phyloP scores from a whole-genome alignment of 495 filamentous ascomycete genomes.

The Penicillium angulare region DNA sequence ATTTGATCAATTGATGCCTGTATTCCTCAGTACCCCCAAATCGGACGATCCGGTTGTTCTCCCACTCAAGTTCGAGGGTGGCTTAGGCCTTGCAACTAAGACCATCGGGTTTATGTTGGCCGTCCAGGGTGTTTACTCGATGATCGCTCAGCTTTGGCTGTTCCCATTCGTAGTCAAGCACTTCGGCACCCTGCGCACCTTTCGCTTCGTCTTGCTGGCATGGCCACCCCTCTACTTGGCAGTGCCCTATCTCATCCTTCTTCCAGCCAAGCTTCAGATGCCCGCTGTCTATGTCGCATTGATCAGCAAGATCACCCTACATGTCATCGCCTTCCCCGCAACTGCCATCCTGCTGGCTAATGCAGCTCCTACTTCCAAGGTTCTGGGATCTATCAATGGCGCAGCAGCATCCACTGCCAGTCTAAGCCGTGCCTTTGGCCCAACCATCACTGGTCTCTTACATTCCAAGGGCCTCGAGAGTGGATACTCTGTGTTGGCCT shows the following conservation, averaged over 20 bases:
- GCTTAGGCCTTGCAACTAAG: slow-evolving; percentile 77
- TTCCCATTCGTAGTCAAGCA: slow-evolving; percentile 71
- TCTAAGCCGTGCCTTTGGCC: slow-evolving; percentile 81
- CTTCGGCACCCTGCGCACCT: slow-evolving; percentile 75
- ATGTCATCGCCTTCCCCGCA: slow-evolving; percentile 82
- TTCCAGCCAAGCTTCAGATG: slow-evolving; percentile 69
- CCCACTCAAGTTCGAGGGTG: slow-evolving; percentile 86
- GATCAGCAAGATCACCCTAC: slow-evolving; percentile 84
- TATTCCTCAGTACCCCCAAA: slow-evolving; percentile 77
- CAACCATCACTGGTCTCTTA: slow-evolving; percentile 80
- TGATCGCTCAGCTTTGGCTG: slow-evolving; percentile 77
- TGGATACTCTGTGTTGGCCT: slow-evolving; percentile 82
- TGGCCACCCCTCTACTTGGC: slow-evolving; percentile 89
- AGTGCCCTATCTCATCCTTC: slow-evolving; percentile 84
- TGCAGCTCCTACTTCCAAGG: slow-evolving; percentile 72
- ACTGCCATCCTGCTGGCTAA: slow-evolving; percentile 83
- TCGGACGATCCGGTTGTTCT: slow-evolving; percentile 55
- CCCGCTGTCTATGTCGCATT: slow-evolving; percentile 70
- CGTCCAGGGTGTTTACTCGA: slow-evolving; percentile 84
- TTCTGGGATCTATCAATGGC: slow-evolving; percentile 89
- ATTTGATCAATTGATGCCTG: slow-evolving; percentile 89
- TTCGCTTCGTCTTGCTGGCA: slow-evolving; percentile 70
- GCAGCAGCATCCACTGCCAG: slow-evolving; percentile 89
- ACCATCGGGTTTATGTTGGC: slow-evolving; percentile 84
- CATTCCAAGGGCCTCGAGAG: slow-evolving; percentile 75